Evolutionary conservation across 1,284 basidiomycete genomes (phyloP).

Genomic region (Tilletia indica): DNA sequence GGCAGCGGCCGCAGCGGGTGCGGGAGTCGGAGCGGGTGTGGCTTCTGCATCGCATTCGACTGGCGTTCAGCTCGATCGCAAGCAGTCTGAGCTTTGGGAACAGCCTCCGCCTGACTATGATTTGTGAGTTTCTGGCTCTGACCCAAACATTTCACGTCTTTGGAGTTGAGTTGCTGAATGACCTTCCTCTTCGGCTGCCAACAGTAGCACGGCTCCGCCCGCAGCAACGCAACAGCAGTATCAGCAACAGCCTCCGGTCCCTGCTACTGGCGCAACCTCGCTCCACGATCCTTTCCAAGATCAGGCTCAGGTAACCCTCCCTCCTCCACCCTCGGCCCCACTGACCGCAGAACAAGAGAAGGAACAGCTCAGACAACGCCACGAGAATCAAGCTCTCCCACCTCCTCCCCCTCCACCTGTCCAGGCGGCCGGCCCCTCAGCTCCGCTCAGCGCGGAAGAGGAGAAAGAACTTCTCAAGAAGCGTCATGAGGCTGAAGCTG

Average conservation of each 20-base stretch:
- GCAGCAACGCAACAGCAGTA: too few species aligned
- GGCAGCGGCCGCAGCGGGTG: not conserved
- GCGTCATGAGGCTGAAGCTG: not conserved
- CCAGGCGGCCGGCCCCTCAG: not conserved
- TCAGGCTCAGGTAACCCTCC: too few species aligned
- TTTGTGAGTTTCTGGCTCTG: not conserved
- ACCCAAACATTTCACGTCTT: too few species aligned
- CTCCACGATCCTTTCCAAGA: too few species aligned
- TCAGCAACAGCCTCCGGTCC: too few species aligned
- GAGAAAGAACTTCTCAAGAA: slow-evolving; percentile 5
- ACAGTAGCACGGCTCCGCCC: not conserved
- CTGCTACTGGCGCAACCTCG: too few species aligned
- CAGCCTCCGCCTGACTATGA: slow-evolving; percentile 15
- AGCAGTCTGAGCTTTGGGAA: not conserved
- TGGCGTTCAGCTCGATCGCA: not conserved
- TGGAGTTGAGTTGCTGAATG: too few species aligned
- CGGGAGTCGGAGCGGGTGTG: not conserved
- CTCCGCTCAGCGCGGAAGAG: not conserved
- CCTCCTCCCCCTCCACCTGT: not conserved
- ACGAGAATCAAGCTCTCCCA: not conserved
- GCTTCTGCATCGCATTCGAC: not conserved
- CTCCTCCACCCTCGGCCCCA: not conserved
- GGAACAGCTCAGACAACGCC: not conserved
- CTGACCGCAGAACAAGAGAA: not conserved
- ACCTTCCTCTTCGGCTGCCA: too few species aligned